Evolutionary conservation across 805 yeast species (phyloP).

Genomic region (Aciculoconidium aculeatum): DNA sequence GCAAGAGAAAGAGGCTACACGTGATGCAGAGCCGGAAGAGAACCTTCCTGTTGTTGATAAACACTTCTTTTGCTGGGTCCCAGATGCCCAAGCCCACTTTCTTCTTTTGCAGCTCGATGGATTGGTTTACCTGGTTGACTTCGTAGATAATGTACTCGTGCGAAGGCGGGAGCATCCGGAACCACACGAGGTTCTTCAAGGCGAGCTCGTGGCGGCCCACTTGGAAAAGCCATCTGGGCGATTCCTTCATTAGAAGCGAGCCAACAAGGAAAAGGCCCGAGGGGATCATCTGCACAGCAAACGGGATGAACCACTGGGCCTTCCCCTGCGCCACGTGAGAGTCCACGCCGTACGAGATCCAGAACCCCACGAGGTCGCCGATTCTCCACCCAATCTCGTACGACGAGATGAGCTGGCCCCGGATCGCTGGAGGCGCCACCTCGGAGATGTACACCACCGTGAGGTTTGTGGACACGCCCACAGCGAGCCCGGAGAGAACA

Average conservation of each 20-base stretch:
- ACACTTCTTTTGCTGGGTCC: conserved; percentile 30
- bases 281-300: conserved; percentile 34
- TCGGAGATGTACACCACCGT: conserved; percentile 33
- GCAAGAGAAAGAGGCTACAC: conserved; percentile 28
- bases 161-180: conserved; percentile 27
- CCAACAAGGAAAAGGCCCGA: conserved; percentile 30
- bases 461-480: conserved; percentile 31
- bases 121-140: conserved; percentile 30
- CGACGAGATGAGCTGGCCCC: conserved; percentile 26
- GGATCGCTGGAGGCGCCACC: conserved; percentile 30
- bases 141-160: conserved; percentile 32
- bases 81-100: conserved; percentile 28
- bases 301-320: conserved; percentile 35
- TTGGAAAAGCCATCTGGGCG: conserved; percentile 32
- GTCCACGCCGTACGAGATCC: conserved; percentile 31
- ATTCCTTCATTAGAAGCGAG: conserved; percentile 26
- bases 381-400: conserved; percentile 36
- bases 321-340: conserved; percentile 18
- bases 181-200: conserved; percentile 27
- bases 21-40: conserved; percentile 27
- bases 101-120: conserved; percentile 22
- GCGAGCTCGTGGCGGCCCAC: conserved; percentile 28
- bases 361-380: conserved; percentile 35
- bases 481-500: conserved; percentile 31
- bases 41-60: conserved; percentile 19